Conservation (phyloP, 1,139 yeast genomes). For the Yamadazyma membranifaciens region DNA sequence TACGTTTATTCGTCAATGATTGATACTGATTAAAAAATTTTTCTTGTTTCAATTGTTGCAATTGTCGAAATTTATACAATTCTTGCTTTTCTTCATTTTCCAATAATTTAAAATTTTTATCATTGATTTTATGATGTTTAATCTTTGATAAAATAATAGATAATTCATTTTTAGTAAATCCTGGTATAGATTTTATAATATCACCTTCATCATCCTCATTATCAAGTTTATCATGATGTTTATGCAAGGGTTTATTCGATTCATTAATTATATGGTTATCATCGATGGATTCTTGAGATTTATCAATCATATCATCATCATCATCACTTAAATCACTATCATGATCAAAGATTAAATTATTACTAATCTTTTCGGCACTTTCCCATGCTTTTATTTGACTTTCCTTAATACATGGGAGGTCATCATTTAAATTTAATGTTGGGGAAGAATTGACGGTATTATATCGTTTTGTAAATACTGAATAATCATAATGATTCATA, state of each 20-base stretch:
- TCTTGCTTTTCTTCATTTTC: conserved; percentile 31
- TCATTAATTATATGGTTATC: neutral
- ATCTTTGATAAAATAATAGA: conserved; percentile 18
- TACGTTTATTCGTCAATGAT: conserved; percentile 36
- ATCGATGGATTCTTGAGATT: conserved; percentile 14
- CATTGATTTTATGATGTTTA: conserved; percentile 7
- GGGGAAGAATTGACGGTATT: conserved; percentile 12
- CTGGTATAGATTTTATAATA: conserved; percentile 35
- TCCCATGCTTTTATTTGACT: conserved; percentile 50
- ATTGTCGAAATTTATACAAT: conserved; percentile 33
- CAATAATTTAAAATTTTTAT: conserved; percentile 7
- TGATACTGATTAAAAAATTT: conserved; percentile 32
- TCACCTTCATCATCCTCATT: conserved; percentile 5
- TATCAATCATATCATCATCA: conserved; percentile 23
- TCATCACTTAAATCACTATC: conserved; percentile 27
- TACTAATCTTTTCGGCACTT: conserved; percentile 40
- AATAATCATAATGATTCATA: conserved; percentile 24
- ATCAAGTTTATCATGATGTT: conserved; percentile 4
- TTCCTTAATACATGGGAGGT: conserved; percentile 27
- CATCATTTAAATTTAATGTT: conserved; percentile 5
- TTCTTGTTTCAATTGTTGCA: conserved; percentile 33
- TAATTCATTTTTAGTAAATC: conserved; percentile 40
- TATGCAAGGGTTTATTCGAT: neutral
- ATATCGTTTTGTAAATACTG: conserved; percentile 23
- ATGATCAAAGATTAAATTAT: conserved; percentile 36